Base-by-base conservation (phyloP, 176 grass and related monocot genomes). In the Paspalum vaginatum region DNA sequence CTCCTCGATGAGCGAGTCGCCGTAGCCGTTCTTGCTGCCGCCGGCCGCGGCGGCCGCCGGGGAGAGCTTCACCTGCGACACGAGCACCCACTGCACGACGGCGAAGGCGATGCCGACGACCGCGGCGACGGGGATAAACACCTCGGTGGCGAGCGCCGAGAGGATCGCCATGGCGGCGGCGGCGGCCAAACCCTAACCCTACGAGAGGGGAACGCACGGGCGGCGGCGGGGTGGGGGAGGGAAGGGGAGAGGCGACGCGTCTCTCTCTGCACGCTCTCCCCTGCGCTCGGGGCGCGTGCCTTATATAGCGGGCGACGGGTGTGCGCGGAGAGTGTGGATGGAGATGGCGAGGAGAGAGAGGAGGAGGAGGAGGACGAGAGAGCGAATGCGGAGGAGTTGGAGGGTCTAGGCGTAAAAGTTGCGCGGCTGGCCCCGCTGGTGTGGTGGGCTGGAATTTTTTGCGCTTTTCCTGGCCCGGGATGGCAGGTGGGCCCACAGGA, bases 1-100 rank as follows among this genome's bases (percentile, higher is more conserved):
- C 86, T 93, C 94, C 83, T 97, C 94, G 63, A 97, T 97, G 84
- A 97, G 84, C 84, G 37, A 89, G 76, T 93, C 94, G 0, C 76
- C 86, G 59, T 83, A 91, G 14, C 84, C 84, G 60, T 91, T 89
- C 88, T 97, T 93, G 72, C 14, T n/a, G 0, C 71, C 85, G 8
- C 50, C 82, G 2, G 83, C 5, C 5, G 58, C 24, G 44, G 65
- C 38, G 59, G 89, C 79, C 50, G 82, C 88, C 10, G 94, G 91
- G 58, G 88, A 83, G 79, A 93, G 57, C 86, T 93, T 93, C 11
- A 97, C 94, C 70, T 6, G 22, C 55, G 94, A 90, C 17, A 97
- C 94, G 47, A 97, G 6, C 6, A 89, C 18, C 94, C 94, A 97
- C 88, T 97, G 94, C 67, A 89, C 77, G 56, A 97, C 1, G 53